These are phyloP conservation scores for Suhomyces xylopsoci DNA, from an alignment of 805 yeast genomes.

Conservation along the genomic window DNA sequence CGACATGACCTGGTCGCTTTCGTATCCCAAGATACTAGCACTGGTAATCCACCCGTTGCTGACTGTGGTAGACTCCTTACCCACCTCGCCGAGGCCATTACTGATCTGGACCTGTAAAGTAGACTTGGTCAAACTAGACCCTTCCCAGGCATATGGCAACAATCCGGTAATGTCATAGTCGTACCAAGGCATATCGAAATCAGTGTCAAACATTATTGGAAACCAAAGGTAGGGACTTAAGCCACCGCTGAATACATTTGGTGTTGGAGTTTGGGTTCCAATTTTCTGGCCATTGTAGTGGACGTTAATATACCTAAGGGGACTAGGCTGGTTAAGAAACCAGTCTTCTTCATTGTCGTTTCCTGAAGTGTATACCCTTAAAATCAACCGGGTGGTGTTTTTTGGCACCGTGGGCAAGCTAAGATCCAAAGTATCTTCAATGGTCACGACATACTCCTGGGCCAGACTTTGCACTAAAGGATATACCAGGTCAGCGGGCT, in stretches of 20 bases:
- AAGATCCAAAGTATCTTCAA: conserved; percentile 57
- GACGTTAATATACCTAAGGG: conserved; percentile 64
- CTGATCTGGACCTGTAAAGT: conserved; percentile 23
- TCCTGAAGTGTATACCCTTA: conserved; percentile 67
- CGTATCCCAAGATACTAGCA: conserved; percentile 56
- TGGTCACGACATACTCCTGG: neutral
- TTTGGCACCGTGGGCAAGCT: conserved; percentile 40
- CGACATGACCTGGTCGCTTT: conserved; percentile 34
- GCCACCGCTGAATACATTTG: conserved; percentile 81
- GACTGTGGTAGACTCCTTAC: conserved; percentile 14
- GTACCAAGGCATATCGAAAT: conserved; percentile 71
- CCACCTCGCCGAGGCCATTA: conserved; percentile 46
- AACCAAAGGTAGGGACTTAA: conserved; percentile 77
- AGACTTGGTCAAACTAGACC: no score
- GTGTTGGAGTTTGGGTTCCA: conserved; percentile 64
- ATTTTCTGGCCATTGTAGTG: conserved; percentile 58
- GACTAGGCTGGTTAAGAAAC: conserved; percentile 56
- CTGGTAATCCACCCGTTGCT: conserved; percentile 62
- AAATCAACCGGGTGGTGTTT: conserved; percentile 58
- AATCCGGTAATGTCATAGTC: conserved; percentile 47
- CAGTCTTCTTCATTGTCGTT: conserved; percentile 82
- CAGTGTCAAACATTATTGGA: conserved; percentile 69
- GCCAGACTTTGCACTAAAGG: conserved; percentile 28
- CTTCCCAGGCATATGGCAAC: no score
- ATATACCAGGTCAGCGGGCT: conserved; percentile 38